Percentiles rank a stretch among this genome's conserved stretches.
Evolutionary conservation across 2,329 filamentous ascomycete genomes (phyloP).

Genomic region (Fusarium kyushuense): DNA sequence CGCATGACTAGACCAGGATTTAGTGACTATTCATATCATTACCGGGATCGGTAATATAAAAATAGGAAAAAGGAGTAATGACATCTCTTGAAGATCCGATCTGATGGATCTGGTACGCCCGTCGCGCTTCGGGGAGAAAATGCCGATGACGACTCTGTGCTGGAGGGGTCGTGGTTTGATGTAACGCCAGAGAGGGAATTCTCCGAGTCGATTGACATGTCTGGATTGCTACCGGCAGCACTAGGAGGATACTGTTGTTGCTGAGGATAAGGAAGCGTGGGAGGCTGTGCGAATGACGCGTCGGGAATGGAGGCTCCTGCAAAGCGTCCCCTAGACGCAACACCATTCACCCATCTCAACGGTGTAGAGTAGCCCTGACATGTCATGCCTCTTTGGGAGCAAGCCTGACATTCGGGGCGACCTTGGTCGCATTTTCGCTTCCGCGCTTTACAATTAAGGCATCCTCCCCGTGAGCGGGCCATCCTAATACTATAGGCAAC

Average conservation of each 20-base stretch:
- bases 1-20: slow-evolving; percentile 31
- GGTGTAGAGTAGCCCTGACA: slow-evolving; percentile 43
- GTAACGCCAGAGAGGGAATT: background rate
- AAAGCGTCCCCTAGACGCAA: slow-evolving; percentile 43
- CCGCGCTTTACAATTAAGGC: slow-evolving; percentile 44
- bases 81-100: slow-evolving; percentile 41
- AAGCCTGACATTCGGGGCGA: slow-evolving; percentile 39
- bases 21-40: slow-evolving; percentile 6
- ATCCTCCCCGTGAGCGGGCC: slow-evolving; percentile 44
- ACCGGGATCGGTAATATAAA: slow-evolving; percentile 1
- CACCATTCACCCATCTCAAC: slow-evolving; percentile 44
- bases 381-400: slow-evolving; percentile 34
- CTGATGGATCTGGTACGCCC: slow-evolving; percentile 11
- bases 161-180: slow-evolving; percentile 23
- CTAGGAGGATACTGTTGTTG: background rate
- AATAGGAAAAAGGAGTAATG: slow-evolving; percentile 2
- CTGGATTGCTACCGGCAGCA: background rate
- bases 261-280: background rate
- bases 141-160: slow-evolving; percentile 8
- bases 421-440: slow-evolving; percentile 46
- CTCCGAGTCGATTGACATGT: slow-evolving; percentile 8
- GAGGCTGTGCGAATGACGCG: background rate
- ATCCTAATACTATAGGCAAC: no score
- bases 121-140: slow-evolving; percentile 24
- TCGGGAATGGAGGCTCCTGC: slow-evolving; percentile 41